phyloP scores from a whole-genome alignment of 345 rosid genomes.

The Melaleuca alternifolia region DNA sequence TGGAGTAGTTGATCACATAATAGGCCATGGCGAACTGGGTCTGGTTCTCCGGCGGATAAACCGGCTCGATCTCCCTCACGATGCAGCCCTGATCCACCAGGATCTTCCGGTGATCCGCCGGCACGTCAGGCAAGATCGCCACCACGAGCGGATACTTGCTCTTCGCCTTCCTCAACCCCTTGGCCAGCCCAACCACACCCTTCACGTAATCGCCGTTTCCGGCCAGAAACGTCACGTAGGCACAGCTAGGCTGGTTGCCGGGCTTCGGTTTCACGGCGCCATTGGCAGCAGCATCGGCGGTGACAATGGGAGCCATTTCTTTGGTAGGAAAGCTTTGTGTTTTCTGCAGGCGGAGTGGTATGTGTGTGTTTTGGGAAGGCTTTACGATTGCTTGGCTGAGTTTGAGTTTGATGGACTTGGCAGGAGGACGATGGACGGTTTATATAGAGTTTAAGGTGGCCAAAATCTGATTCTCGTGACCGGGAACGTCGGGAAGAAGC shows the following conservation, averaged over 20 bases:
- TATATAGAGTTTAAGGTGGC: not conserved
- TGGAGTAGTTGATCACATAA: conserved; percentile 28
- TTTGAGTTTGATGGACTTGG: too few species aligned
- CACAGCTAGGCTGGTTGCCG: not conserved
- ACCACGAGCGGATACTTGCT: conserved; percentile 27
- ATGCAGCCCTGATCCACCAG: conserved; percentile 20
- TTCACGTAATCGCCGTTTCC: conserved; percentile 14
- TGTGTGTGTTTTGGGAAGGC: not conserved
- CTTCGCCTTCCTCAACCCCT: conserved; percentile 24
- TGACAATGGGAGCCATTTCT: not conserved
- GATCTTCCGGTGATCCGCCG: conserved; percentile 19
- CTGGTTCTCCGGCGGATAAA: conserved; percentile 14
- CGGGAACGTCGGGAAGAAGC: not conserved
- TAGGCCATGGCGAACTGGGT: conserved; percentile 2
- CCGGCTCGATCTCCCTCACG: conserved; percentile 24
- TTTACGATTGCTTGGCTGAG: not conserved
- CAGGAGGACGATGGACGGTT: not conserved
- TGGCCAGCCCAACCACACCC: conserved; percentile 31
- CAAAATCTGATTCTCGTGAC: not conserved
- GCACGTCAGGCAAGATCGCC: conserved; percentile 28
- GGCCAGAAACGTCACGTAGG: conserved; percentile 20
- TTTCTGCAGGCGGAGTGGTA: not conserved
- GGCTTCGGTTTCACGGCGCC: not conserved
- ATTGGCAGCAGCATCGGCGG: not conserved
- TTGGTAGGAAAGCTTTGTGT: not conserved